Conservation (phyloP, 805 yeast genomes). For the Clavispora vitiphila region DNA sequence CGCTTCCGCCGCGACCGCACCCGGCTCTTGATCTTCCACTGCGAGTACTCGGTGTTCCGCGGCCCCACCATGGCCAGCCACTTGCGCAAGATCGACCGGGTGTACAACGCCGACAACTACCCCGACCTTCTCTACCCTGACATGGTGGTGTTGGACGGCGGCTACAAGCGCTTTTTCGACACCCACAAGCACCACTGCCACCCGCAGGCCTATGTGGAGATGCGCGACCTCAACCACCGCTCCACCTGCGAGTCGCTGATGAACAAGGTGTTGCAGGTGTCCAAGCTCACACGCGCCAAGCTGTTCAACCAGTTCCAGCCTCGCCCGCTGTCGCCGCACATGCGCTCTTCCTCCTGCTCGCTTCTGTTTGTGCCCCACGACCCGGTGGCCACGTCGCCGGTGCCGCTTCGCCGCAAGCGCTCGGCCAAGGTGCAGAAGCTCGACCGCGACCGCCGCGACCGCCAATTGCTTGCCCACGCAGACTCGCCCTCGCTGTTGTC, state of each 20-base stretch:
- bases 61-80: conserved; percentile 94
- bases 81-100: conserved; percentile 78
- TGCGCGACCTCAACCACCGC: conserved; percentile 50
- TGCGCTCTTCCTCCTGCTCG: conserved; percentile 14
- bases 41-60: conserved; percentile 88
- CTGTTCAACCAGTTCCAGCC: conserved; percentile 27
- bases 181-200: conserved; percentile 52
- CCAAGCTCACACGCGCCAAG: conserved; percentile 37
- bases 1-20: conserved; percentile 18
- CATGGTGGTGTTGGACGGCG: conserved; percentile 83
- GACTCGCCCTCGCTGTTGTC: conserved; percentile 8
- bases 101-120: conserved; percentile 64
- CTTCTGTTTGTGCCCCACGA: conserved; percentile 7
- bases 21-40: conserved; percentile 75
- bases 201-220: conserved; percentile 79
- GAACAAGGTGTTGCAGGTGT: conserved; percentile 40
- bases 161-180: conserved; percentile 76
- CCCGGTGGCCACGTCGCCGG: conserved; percentile 3
- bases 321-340: conserved; percentile 8
- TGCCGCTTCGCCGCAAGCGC: conserved; percentile 6
- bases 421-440: conserved; percentile 11
- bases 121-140: conserved; percentile 87
- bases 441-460: conserved; percentile 8
- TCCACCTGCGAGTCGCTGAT: conserved; percentile 41
- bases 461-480: conserved; percentile 5